phyloP scores from a whole-genome alignment of 2,329 filamentous ascomycete genomes.

The Ophiocordyceps australis region DNA sequence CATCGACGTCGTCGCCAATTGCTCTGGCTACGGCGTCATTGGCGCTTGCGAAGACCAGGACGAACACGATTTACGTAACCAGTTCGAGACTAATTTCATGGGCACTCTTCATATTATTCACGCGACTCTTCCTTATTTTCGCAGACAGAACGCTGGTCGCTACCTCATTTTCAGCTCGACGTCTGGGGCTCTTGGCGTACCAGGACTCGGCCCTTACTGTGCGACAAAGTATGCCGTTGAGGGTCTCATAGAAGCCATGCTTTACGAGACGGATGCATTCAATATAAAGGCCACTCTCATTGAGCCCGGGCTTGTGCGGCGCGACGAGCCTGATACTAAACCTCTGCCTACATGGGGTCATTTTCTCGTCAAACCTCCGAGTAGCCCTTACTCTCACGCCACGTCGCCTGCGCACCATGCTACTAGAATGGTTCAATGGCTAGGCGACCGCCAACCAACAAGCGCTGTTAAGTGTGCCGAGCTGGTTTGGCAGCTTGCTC shows the following conservation, averaged over 20 bases:
- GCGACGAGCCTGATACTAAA: conserved; percentile 56
- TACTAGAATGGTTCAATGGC: conserved; percentile 82
- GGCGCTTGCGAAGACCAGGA: conserved; percentile 94
- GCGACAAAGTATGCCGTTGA: conserved; percentile 96
- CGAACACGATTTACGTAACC: conserved; percentile 82
- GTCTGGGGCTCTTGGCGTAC: conserved; percentile 80
- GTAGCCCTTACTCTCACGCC: conserved; percentile 59
- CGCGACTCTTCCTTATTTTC: conserved; percentile 71
- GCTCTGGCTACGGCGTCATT: conserved; percentile 88
- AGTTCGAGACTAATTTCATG: conserved; percentile 97
- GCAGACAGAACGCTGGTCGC: conserved; percentile 54
- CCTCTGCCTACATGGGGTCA: conserved; percentile 74
- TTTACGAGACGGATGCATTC: conserved; percentile 84
- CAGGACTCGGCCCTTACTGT: conserved; percentile 84
- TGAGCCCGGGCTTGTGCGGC: conserved; percentile 72
- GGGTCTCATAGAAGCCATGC: conserved; percentile 86
- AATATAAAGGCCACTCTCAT: conserved; percentile 90
- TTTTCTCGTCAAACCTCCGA: conserved; percentile 76
- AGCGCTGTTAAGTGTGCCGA: conserved; percentile 87
- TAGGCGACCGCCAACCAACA: conserved; percentile 80
- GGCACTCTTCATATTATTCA: conserved; percentile 90
- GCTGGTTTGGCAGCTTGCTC: conserved; percentile 83
- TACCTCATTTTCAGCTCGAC: conserved; percentile 94
- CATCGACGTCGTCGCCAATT: conserved; percentile 83
- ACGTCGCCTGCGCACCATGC: conserved; percentile 79